Conservation (phyloP, 495 filamentous ascomycete species). For the Hypomontagnella monticulosa region DNA sequence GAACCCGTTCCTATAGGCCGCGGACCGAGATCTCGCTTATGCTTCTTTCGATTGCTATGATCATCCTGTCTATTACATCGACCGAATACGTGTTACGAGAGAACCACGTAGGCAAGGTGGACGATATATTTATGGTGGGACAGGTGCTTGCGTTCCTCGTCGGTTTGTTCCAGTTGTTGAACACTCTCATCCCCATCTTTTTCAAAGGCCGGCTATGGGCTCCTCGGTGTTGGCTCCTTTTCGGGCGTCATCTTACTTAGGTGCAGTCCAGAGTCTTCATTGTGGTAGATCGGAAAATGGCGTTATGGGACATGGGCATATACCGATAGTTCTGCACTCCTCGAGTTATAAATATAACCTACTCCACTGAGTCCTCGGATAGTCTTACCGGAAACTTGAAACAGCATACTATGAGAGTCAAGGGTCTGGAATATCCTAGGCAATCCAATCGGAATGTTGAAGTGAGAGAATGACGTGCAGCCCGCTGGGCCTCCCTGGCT, state of each 20-base stretch:
- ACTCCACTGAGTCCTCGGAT: too few relatives aligned
- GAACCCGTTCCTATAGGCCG: neutral
- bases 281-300: too few relatives aligned
- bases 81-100: constrained; percentile 28
- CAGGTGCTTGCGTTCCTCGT: constrained; percentile 34
- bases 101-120: constrained; percentile 18
- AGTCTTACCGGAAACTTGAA: too few relatives aligned
- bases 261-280: neutral
- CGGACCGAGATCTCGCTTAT: constrained; percentile 32
- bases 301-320: too few relatives aligned
- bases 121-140: constrained; percentile 22
- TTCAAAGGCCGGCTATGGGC: constrained; percentile 5
- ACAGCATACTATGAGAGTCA: too few relatives aligned
- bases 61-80: constrained; percentile 24
- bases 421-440: too few relatives aligned
- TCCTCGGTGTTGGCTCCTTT: constrained; percentile 29
- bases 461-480: too few relatives aligned
- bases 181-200: constrained; percentile 16
- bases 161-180: constrained; percentile 22
- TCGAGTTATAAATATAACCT: too few relatives aligned
- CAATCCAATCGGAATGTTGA: too few relatives aligned
- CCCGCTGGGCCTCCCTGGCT: too few relatives aligned
- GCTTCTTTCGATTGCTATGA: constrained; percentile 24
- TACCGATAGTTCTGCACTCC: too few relatives aligned
- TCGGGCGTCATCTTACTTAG: constrained; percentile 21